Percentiles rank a stretch among this genome's conserved stretches.
Conservation (phyloP, 2,329 filamentous ascomycete species). For the Podosphaera xanthii region DNA sequence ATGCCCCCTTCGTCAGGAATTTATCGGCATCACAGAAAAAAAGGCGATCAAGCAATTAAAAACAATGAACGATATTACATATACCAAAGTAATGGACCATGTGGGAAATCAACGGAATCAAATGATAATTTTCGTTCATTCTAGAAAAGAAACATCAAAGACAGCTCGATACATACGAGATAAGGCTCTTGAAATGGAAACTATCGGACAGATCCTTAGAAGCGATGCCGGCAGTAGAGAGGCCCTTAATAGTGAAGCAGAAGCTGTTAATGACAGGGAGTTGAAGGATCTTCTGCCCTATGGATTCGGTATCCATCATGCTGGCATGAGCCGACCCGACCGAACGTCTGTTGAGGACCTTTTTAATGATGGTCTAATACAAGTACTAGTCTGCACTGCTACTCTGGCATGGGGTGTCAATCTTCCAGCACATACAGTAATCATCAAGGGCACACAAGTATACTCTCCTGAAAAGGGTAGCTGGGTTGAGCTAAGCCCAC, state of each 20-base stretch:
- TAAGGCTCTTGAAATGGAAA: slow-evolving; percentile 91
- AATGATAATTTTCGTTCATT: slow-evolving; percentile 98
- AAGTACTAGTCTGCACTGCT: slow-evolving; percentile 89
- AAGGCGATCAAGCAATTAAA: slow-evolving; percentile 98
- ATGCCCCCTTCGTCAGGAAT: slow-evolving; percentile 87
- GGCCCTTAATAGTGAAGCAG: slow-evolving; percentile 65
- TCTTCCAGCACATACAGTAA: slow-evolving; percentile 86
- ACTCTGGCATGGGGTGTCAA: slow-evolving; percentile 99
- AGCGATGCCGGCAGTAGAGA: slow-evolving; percentile 82
- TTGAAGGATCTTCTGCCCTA: slow-evolving; percentile 89
- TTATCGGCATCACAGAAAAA: slow-evolving; percentile 90
- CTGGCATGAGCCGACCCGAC: slow-evolving; percentile 89
- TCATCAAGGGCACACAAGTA: slow-evolving; percentile 95
- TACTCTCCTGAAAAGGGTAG: slow-evolving; percentile 97
- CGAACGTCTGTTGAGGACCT: slow-evolving; percentile 87
- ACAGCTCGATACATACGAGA: slow-evolving; percentile 91
- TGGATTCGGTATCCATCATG: slow-evolving; percentile 94
- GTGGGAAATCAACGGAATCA: slow-evolving; percentile 84
- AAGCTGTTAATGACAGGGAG: slow-evolving; percentile 61
- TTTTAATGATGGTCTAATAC: slow-evolving; percentile 74
- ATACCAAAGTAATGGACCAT: slow-evolving; percentile 91
- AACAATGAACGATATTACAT: slow-evolving; percentile 98
- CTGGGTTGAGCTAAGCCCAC: slow-evolving; percentile 92
- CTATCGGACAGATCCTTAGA: slow-evolving; percentile 83
- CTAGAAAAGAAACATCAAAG: slow-evolving; percentile 92